A percentile compares a stretch with the other conserved stretches of the same genome.
phyloP scores from a whole-genome alignment of 75 land plant genomes.

The Larix kaempferi region DNA sequence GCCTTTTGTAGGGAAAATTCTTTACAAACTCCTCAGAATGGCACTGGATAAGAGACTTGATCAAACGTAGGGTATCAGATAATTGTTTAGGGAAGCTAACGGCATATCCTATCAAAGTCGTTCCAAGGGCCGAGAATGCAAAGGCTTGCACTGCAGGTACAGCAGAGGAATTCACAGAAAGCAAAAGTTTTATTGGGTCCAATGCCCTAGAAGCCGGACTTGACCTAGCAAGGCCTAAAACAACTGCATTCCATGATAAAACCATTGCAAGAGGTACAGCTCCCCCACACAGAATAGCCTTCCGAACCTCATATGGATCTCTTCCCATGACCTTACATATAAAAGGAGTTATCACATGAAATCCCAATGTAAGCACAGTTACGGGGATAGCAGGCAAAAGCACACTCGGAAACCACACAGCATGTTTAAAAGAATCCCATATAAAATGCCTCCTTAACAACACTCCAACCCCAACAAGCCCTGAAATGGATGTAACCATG shows the following conservation, averaged over 20 bases:
- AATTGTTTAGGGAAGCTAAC: conserved; percentile 73
- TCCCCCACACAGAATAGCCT: conserved; percentile 62
- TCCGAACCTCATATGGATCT: conserved; percentile 36
- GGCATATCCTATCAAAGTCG: conserved; percentile 68
- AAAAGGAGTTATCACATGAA: conserved; percentile 78
- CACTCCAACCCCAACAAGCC: conserved; percentile 38
- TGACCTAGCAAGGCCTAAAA: conserved; percentile 48
- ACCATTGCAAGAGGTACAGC: conserved; percentile 64
- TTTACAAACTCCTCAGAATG: neutral
- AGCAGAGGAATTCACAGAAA: conserved; percentile 55
- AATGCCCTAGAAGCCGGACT: neutral
- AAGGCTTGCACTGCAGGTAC: conserved; percentile 66
- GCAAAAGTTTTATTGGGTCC: conserved; percentile 67
- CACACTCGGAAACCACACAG: conserved; percentile 1
- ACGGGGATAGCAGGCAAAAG: conserved; percentile 56
- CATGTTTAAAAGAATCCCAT: conserved; percentile 70
- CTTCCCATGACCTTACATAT: conserved; percentile 55
- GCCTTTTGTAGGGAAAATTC: neutral
- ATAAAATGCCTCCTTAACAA: conserved; percentile 53
- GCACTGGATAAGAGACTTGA: neutral
- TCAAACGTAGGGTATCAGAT: conserved; percentile 44
- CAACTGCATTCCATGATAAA: conserved; percentile 66
- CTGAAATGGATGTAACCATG: conserved; percentile 43
- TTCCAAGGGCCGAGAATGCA: conserved; percentile 64
- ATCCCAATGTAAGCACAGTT: conserved; percentile 65